These are phyloP conservation scores for Phytophthora hibernalis DNA, from an alignment of 352 stramenopile species.

Conservation along the genomic window DNA sequence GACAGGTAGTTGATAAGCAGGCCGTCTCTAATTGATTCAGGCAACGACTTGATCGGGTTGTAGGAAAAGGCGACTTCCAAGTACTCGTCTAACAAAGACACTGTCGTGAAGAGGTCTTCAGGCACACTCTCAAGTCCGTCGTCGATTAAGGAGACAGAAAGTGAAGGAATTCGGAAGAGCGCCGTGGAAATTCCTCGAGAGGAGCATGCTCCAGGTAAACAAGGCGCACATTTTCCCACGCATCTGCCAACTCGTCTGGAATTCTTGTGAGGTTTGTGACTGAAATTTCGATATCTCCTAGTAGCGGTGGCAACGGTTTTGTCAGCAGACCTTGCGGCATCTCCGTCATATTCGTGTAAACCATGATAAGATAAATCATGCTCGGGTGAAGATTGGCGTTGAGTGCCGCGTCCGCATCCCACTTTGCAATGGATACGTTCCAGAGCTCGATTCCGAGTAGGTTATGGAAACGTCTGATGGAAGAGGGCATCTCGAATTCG, in stretches of 20 bases:
- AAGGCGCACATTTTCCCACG: slow-evolving; percentile 35
- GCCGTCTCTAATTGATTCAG: slow-evolving; percentile 17
- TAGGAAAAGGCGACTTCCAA: slow-evolving; percentile 37
- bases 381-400: slow-evolving; percentile 37
- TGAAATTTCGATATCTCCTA: slow-evolving; percentile 60
- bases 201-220: slow-evolving; percentile 46
- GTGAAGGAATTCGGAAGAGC: slow-evolving; percentile 29
- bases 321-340: slow-evolving; percentile 47
- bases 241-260: slow-evolving; percentile 33
- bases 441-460: slow-evolving; percentile 61
- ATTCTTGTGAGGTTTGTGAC: slow-evolving; percentile 43
- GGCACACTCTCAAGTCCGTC: slow-evolving; percentile 33
- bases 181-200: slow-evolving; percentile 38
- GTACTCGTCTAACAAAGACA: slow-evolving; percentile 25
- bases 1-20: slow-evolving; percentile 41
- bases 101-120: slow-evolving; percentile 31
- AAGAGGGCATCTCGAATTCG: slow-evolving; percentile 42
- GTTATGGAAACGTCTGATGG: slow-evolving; percentile 47
- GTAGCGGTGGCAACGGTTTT: slow-evolving; percentile 34
- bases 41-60: slow-evolving; percentile 41
- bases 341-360: slow-evolving; percentile 55
- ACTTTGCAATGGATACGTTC: slow-evolving; percentile 57
- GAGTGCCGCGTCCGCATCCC: slow-evolving; percentile 43
- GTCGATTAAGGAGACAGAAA: slow-evolving; percentile 37
- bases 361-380: slow-evolving; percentile 52